phyloP scores from a whole-genome alignment of 2,329 filamentous ascomycete genomes.

The Tolypocladium amazonense region DNA sequence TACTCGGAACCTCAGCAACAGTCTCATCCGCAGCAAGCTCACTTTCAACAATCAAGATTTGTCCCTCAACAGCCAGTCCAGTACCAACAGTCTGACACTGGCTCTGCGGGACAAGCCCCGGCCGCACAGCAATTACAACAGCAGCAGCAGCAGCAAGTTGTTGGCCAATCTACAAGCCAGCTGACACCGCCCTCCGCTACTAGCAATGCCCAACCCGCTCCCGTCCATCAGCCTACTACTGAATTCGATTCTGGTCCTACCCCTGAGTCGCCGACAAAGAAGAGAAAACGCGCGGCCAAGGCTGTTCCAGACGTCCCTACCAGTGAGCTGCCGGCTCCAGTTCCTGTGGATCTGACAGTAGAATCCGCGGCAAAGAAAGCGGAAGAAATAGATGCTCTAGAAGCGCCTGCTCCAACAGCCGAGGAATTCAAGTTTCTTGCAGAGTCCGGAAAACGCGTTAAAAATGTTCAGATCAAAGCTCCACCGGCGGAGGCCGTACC shows the following conservation, averaged over 20 bases:
- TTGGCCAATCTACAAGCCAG: slow-evolving; percentile 10
- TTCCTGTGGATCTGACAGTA: slow-evolving; percentile 15
- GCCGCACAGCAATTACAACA: slow-evolving; percentile 6
- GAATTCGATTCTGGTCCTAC: slow-evolving; percentile 1
- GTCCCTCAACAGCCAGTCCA: slow-evolving; percentile 10
- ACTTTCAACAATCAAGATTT: slow-evolving; percentile 5
- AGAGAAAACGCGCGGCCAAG: slow-evolving; percentile 25
- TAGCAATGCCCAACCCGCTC: background rate
- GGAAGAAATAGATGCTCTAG: slow-evolving; percentile 23
- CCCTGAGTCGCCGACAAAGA: slow-evolving; percentile 22
- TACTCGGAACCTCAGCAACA: slow-evolving; percentile 1
- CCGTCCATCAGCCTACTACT: background rate
- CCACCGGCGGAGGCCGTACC: slow-evolving; percentile 28
- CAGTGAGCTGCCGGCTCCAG: slow-evolving; percentile 13
- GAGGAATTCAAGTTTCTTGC: slow-evolving; percentile 25
- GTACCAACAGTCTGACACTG: slow-evolving; percentile 9
- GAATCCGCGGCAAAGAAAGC: slow-evolving; percentile 18
- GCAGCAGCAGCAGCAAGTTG: slow-evolving; percentile 13
- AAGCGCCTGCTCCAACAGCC: slow-evolving; percentile 17
- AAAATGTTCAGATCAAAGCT: slow-evolving; percentile 25
- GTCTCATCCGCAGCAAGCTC: slow-evolving; percentile 2
- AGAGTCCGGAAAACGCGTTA: slow-evolving; percentile 26
- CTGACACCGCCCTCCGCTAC: slow-evolving; percentile 1
- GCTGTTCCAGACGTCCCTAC: slow-evolving; percentile 13
- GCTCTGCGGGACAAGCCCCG: background rate